Base-by-base conservation (phyloP, 305 asterid genomes). In the Fraxinus angustifolia region DNA sequence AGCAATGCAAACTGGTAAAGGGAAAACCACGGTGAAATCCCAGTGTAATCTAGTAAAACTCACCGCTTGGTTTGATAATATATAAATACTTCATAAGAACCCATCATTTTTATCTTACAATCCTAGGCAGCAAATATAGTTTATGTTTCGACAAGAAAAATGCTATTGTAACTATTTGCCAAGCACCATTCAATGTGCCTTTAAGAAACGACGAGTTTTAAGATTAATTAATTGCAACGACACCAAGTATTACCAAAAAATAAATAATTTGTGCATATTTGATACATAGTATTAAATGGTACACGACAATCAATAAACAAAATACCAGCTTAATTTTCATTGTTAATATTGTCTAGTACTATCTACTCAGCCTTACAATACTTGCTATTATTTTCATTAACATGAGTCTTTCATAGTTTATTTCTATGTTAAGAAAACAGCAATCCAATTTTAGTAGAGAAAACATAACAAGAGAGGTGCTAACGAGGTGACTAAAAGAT, bases 1-100 rank as follows among this genome's bases (percentile, higher is more conserved):
- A 96, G 90, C 82, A 94, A 38, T 3, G 97, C 96, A 90, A 96
- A 96, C 99, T 96, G 91, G 79, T 85, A 40, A 84, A 83, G 7
- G 74, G 74, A 79, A 58, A 77, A 50, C 3, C 73, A 8, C n/a
- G 12, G 70, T 17, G 83, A 72, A 79, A 73, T 78, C 56, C 78
- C 81, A 42, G 23, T 12, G 62, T 76, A 50, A 81, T 36, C 84
- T 71, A 21, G 16, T 48, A 8, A 56, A 28, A 75, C 42, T 83
- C 12, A 16, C 12, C 73, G 1, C 7, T 65, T 65, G 73, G 6
- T 65, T 19, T 65, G 33, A 65, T 10, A 65, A 65, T 23, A 60
- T 60, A 56, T 16, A 62, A 19, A 65, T 65, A 65, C 73, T 8
- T 65, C 73, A 65, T 12, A 21, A 23, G 73, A 65, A 12, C 73